Conservation (phyloP, 306 rosid genomes). For the barrel medic (Medicago truncatula) region MtrunA17r5.0-ANR NC_053045.1:22283501-22284000, state of each 20-base stretch:
- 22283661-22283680: conserved; percentile 5
- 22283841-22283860: neutral
- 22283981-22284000: neutral
- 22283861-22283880: neutral
- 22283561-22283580: conserved; percentile 99
- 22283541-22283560: conserved; percentile 48
- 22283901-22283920: neutral
- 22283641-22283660: conserved; percentile 37
- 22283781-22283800: conserved; percentile 10
- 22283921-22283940: neutral
- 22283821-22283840: conserved; percentile 11
- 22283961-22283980: neutral
- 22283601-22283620: conserved; percentile 73
- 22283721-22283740: conserved; percentile 11
- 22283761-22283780: neutral
- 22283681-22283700: neutral
- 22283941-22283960: neutral
- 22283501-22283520: conserved; percentile 9
- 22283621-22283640: conserved; percentile 89
- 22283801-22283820: neutral
- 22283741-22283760: neutral
- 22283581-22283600: conserved; percentile 91
- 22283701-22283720: conserved; percentile 21
- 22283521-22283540: conserved; percentile 8
- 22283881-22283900: neutral